Evolutionary conservation across 768 basidiomycete genomes (phyloP).

Genomic region (Suillus spraguei): DNA sequence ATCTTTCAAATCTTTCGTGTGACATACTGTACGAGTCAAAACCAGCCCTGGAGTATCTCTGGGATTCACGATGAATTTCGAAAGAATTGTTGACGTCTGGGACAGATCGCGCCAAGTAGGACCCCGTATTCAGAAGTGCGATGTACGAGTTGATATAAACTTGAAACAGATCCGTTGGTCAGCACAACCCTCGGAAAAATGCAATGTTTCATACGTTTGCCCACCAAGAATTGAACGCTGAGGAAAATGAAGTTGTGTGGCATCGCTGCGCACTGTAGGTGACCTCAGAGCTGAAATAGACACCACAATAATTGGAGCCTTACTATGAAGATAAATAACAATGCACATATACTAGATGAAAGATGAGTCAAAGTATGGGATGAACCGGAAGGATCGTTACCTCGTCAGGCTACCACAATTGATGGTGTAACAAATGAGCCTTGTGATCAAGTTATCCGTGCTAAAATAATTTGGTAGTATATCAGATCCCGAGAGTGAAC

Average conservation of each 20-base stretch:
- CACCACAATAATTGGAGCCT: not conserved
- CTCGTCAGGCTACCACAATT: slow-evolving; percentile 8
- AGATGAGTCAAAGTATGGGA: not conserved
- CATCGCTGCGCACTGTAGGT: slow-evolving; percentile 5
- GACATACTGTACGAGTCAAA: no score
- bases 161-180: not conserved
- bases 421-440: not conserved
- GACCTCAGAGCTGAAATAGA: not conserved
- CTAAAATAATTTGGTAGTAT: not conserved
- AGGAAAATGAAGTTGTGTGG: not conserved
- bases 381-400: not conserved
- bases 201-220: not conserved
- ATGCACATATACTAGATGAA: not conserved
- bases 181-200: not conserved
- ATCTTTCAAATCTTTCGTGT: not conserved
- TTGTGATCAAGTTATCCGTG: slow-evolving; percentile 5
- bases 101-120: not conserved
- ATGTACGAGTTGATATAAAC: slow-evolving; percentile 11
- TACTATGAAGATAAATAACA: not conserved
- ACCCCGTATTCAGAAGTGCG: slow-evolving; percentile 2
- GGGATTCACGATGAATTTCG: not conserved
- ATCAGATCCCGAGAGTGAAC: not conserved
- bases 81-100: not conserved
- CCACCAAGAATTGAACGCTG: not conserved
- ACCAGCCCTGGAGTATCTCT: not conserved